Evolutionary conservation across 805 yeast genomes (phyloP).

Genomic region (Pichia nanzhaoensis): DNA sequence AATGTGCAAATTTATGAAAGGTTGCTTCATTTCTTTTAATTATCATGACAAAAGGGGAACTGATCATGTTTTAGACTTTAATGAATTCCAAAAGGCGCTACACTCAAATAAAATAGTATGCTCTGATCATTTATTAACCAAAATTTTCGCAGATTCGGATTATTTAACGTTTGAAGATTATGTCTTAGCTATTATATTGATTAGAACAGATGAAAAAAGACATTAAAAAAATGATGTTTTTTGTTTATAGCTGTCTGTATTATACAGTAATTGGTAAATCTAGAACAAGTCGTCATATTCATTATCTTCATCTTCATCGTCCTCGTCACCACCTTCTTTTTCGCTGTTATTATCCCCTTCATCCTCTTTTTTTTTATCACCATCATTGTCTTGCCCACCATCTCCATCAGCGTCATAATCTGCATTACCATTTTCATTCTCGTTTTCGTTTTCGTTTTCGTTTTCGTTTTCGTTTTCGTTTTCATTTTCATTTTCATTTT

Average conservation of each 20-base stretch:
- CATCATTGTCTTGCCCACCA: conserved; percentile 21
- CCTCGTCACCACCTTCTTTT: background rate
- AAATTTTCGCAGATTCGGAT: conserved; percentile 18
- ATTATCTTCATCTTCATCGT: conserved; percentile 12
- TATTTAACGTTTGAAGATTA: conserved; percentile 25
- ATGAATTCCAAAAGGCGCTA: conserved; percentile 26
- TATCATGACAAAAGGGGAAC: conserved; percentile 21
- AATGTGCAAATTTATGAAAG: conserved; percentile 27
- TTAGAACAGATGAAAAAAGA: conserved; percentile 19
- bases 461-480: conserved; percentile 33
- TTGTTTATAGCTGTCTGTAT: background rate
- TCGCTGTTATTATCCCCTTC: conserved; percentile 29
- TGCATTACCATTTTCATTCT: conserved; percentile 15
- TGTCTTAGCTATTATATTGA: conserved; percentile 23
- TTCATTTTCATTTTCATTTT: conserved; percentile 18
- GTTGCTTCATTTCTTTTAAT: conserved; percentile 27
- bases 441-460: conserved; percentile 52
- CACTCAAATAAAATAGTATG: conserved; percentile 21
- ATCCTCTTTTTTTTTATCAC: conserved; percentile 21
- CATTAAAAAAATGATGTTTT: background rate
- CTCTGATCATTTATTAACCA: conserved; percentile 18
- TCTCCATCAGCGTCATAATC: conserved; percentile 24
- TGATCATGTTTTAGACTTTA: conserved; percentile 23
- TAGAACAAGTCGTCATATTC: conserved; percentile 18
- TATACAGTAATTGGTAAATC: conserved; percentile 9